Percentiles rank a stretch among this genome's conserved stretches.
Conservation (phyloP, 202 grass and related monocot genomes). For the Musa balbisiana region DNA sequence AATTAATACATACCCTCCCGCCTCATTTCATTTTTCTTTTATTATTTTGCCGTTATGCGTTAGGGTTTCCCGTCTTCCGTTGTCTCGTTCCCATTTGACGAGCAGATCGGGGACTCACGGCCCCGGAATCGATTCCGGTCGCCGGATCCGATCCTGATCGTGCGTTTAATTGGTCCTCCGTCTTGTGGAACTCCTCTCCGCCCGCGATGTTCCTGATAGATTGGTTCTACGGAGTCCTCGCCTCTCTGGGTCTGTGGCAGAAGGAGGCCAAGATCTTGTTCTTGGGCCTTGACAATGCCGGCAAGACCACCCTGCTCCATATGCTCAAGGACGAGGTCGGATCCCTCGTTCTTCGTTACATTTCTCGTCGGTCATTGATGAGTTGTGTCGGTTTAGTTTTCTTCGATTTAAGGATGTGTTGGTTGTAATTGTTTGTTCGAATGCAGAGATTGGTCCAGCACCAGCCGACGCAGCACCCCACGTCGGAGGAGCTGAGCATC, state of each 20-base stretch:
- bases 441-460: neutral
- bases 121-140: neutral
- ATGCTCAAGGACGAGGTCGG: neutral
- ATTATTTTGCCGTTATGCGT: neutral
- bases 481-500: neutral
- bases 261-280: constrained; percentile 1
- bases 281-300: neutral
- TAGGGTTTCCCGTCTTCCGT: neutral
- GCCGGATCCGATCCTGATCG: neutral
- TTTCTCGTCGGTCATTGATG: neutral
- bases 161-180: no score
- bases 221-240: neutral
- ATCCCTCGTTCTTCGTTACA: neutral
- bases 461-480: neutral
- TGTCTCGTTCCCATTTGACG: neutral
- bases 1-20: no score
- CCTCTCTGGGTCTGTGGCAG: neutral
- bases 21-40: neutral
- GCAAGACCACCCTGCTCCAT: neutral
- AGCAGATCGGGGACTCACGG: neutral
- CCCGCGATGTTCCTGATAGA: neutral
- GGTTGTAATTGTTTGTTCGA: neutral
- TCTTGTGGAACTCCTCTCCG: neutral
- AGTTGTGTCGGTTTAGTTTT: neutral
- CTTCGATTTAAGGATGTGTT: neutral